Base-by-base conservation (phyloP, 2,329 filamentous ascomycete genomes). In the Fusarium nematophilum region DNA sequence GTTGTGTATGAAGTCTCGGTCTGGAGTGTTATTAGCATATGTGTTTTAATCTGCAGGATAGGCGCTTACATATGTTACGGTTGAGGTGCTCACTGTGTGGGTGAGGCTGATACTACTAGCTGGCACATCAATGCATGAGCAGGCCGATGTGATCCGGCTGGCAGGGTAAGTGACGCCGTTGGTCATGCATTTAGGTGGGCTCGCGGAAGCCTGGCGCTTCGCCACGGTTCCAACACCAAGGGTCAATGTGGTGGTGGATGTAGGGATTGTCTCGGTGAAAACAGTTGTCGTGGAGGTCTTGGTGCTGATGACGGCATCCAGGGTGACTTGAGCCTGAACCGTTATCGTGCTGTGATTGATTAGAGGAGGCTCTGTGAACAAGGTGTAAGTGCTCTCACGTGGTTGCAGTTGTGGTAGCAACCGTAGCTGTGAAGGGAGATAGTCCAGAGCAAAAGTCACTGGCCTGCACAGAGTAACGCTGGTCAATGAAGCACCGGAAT, bases 61-160 rank as follows among this genome's bases (percentile, higher is more conserved):
- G 10, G 9, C 17, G 17, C 39, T 70, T 53, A 64, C 61, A 18
- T 57, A 42, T 39, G 51, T 59, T 8, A 48, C 37, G 10, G 61
- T 62, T 13, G 21, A 26, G 10, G 51, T 51, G 29, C 47, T 36
- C 4, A 21, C 21, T 6, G 21, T 21, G 21, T 21, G 21, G 21
- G 21, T 21, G 21, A 21, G 43, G 18, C 54, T 66, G 18, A 68
- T 14, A 3, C 65, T 68, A 14, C 39, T 15, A 14, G 59, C 61
- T 1, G 66, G 61, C 2, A 68, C 65, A 14, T 59, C 53, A 23
- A 69, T 69, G 45, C 66, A 69, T 9, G 59, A 55, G 21, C 66
- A 69, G 11, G 61, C 66, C 11, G 63, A 66, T 9, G 65, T 65
- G 40, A 69, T 65, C 4, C 65, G 65, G n/a, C 62, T 62, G 8